phyloP scores from a whole-genome alignment of 2,329 filamentous ascomycete species.

The Fusarium vanettenii region DNA sequence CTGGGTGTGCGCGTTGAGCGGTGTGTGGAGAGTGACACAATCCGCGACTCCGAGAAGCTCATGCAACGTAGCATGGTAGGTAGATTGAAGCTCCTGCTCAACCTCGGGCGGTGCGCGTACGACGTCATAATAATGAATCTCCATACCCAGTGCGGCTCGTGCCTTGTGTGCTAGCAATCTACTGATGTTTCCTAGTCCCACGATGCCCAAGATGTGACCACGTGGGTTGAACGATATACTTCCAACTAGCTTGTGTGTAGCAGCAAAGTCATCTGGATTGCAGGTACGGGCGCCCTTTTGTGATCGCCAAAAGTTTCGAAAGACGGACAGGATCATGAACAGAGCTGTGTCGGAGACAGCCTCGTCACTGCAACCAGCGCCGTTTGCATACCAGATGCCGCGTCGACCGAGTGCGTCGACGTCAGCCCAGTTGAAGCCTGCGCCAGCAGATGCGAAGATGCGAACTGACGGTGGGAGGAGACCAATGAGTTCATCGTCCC shows the following conservation, averaged over 20 bases:
- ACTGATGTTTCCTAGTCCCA: conserved; percentile 62
- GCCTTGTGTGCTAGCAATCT: conserved; percentile 60
- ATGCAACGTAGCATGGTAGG: conserved; percentile 44
- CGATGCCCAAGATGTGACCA: conserved; percentile 61
- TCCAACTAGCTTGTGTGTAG: conserved; percentile 32
- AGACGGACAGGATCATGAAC: conserved; percentile 58
- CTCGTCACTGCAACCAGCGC: conserved; percentile 55
- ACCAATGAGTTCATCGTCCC: conserved; percentile 67
- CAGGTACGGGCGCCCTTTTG: conserved; percentile 32
- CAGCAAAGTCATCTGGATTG: conserved; percentile 23
- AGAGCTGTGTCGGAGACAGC: conserved; percentile 57
- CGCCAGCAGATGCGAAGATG: conserved; percentile 71
- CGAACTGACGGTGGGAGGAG: conserved; percentile 64
- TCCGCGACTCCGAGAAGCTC: conserved; percentile 46
- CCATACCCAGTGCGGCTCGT: conserved; percentile 61
- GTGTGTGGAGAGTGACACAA: conserved; percentile 50
- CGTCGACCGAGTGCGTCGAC: conserved; percentile 55
- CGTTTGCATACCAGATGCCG: conserved; percentile 57
- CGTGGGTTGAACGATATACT: conserved; percentile 61
- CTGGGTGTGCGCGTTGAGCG: conserved; percentile 32
- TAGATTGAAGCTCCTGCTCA: conserved; percentile 45
- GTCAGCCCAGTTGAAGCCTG: conserved; percentile 73
- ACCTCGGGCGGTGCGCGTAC: conserved; percentile 41
- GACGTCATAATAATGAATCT: conserved; percentile 64
- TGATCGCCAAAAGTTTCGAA: conserved; percentile 62